Evolutionary conservation across 306 rosid genomes (phyloP).

Genomic region (Betula pendula): DNA sequence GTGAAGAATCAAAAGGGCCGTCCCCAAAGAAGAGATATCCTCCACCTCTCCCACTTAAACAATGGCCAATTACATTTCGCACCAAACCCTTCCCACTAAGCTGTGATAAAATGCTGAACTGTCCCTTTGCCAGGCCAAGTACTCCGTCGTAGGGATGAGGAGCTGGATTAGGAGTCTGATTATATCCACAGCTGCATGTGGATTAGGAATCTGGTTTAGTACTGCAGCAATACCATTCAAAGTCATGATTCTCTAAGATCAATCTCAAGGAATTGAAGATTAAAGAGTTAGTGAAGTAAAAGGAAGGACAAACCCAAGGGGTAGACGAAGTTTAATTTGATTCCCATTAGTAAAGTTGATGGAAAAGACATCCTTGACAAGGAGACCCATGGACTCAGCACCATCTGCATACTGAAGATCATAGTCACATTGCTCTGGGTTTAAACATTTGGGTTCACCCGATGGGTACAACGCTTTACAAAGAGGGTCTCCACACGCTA

Average conservation of each 20-base stretch:
- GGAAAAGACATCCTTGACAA: conserved; percentile 62
- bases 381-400: conserved; percentile 76
- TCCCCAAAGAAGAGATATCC: conserved; percentile 85
- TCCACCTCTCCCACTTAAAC: conserved; percentile 81
- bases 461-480: conserved; percentile 64
- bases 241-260: too few relatives aligned
- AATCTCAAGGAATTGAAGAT: too few relatives aligned
- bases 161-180: conserved; percentile 66
- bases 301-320: conserved; percentile 89
- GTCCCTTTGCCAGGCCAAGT: conserved; percentile 89
- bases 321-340: conserved; percentile 60
- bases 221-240: too few relatives aligned
- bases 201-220: too few relatives aligned
- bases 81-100: conserved; percentile 63
- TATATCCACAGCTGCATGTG: conserved; percentile 97
- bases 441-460: conserved; percentile 49
- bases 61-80: conserved; percentile 74
- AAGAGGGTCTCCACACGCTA: conserved; percentile 65
- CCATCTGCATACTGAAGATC: conserved; percentile 84
- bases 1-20: conserved; percentile 54
- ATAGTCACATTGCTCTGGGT: conserved; percentile 82
- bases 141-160: conserved; percentile 77
- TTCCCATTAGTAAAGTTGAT: conserved; percentile 66
- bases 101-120: conserved; percentile 76
- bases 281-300: too few relatives aligned